phyloP scores from a whole-genome alignment of 148 eudicot genomes.

The Chenopodium quinoa region DNA sequence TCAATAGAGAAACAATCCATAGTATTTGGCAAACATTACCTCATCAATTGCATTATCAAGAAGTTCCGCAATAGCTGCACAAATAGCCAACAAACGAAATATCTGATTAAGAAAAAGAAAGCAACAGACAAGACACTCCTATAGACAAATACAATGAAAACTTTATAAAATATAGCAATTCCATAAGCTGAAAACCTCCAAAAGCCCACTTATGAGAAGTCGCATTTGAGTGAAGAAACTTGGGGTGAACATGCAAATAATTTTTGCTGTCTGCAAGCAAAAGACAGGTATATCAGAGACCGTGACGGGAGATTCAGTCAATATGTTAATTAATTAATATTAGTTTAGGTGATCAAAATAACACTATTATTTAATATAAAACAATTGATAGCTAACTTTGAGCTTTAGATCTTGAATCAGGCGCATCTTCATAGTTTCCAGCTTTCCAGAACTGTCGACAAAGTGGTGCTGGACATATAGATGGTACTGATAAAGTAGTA shows the following conservation, averaged over 20 bases:
- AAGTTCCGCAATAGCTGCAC: conserved; percentile 89
- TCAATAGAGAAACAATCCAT: neutral
- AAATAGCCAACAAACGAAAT: conserved; percentile 19
- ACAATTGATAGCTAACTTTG: conserved; percentile 42
- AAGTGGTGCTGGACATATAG: conserved; percentile 69
- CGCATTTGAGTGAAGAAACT: conserved; percentile 91
- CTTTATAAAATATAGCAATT: neutral
- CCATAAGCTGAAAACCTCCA: conserved; percentile 51
- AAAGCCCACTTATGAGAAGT: conserved; percentile 98
- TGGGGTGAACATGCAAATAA: conserved; percentile 77
- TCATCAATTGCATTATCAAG: conserved; percentile 94
- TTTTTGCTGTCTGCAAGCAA: conserved; percentile 47
- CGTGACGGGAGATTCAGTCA: conserved; percentile 1
- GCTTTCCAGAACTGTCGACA: conserved; percentile 98
- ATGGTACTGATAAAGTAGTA: conserved; percentile 46
- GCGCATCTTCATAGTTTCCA: conserved; percentile 61
- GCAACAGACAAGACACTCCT: conserved; percentile 8
- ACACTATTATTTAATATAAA: neutral
- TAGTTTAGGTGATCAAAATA: too few relatives aligned
- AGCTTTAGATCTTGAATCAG: conserved; percentile 39
- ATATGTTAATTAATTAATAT: neutral
- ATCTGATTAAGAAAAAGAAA: conserved; percentile 1
- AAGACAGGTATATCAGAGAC: neutral
- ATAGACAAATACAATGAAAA: conserved; percentile 5
- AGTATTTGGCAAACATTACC: conserved; percentile 38